Conservation (phyloP, 1,284 basidiomycete genomes). For the Cryptococcus sp. region DNA sequence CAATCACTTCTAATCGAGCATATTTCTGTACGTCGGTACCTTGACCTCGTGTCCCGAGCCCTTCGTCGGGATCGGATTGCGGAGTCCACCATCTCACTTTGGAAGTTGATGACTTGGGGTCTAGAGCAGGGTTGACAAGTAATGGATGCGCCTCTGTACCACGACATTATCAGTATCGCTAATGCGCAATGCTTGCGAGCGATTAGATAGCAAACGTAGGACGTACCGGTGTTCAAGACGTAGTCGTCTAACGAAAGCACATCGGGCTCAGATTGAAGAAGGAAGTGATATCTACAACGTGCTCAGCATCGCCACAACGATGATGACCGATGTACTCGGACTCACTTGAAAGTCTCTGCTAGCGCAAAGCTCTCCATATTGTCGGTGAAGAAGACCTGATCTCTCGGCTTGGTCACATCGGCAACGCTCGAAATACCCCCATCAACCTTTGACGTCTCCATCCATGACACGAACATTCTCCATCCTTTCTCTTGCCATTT, state of each 20-base stretch:
- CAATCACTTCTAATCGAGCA: slow-evolving; percentile 27
- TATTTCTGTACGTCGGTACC: slow-evolving; percentile 52
- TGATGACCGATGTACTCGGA: slow-evolving; percentile 4
- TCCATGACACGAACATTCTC: slow-evolving; percentile 62
- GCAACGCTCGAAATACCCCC: slow-evolving; percentile 53
- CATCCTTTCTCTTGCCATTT: slow-evolving; percentile 62
- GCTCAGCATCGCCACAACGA: background rate
- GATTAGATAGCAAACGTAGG: background rate
- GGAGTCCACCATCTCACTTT: slow-evolving; percentile 37
- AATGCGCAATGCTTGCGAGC: background rate
- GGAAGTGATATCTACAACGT: slow-evolving; percentile 53
- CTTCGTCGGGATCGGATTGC: slow-evolving; percentile 10
- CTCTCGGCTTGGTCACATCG: slow-evolving; percentile 52
- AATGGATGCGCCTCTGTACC: slow-evolving; percentile 52
- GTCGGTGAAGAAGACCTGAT: slow-evolving; percentile 39
- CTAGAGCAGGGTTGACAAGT: slow-evolving; percentile 36
- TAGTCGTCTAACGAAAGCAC: slow-evolving; percentile 60
- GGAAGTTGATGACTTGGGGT: slow-evolving; percentile 14
- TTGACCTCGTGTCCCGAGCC: slow-evolving; percentile 42
- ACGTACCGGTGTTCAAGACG: slow-evolving; percentile 58
- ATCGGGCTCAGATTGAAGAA: slow-evolving; percentile 58
- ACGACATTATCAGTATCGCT: background rate
- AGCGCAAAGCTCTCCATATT: slow-evolving; percentile 60
- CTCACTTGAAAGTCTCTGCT: slow-evolving; percentile 59
- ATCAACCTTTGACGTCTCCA: slow-evolving; percentile 49